Evolutionary conservation across 1,139 yeast species (phyloP), one percentile per base, ranked within the genome.

Genomic region (Yamadazyma spencermartinsiae): DNA sequence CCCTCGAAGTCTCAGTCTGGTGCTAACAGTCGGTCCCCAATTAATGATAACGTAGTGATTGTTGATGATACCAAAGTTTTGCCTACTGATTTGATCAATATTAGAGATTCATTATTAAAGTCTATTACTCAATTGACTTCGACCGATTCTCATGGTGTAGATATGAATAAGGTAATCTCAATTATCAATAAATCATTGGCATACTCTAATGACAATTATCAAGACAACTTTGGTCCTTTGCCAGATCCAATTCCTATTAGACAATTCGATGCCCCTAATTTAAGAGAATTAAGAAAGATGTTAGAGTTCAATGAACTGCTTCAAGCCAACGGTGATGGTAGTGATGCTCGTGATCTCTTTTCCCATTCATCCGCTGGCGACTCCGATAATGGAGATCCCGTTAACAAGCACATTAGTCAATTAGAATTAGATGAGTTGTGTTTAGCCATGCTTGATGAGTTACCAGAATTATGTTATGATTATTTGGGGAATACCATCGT

Each of bases 401-500:
- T 29, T 15, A 33, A 43, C 8, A 45, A 50, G 32, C 37, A 48
- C 7, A 46, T 69, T 55, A 51, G 61, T 18, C 73, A 65, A 46
- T 43, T 72, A 14, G 95, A 88, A 48, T 73, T 89, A 38, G 98
- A 90, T 56, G 92, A 82, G 47, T 67, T 89, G 36, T 89, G 95
- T 11, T 58, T 88, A 36, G 86, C 89, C 4, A 86, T 92, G 92
- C 66, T 87, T 48, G 85, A 81, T 47, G 98, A 92, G 60, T 74
- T 94, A 44, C 96, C 98, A 1, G 96, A 88, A 56, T 72, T 92
- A 41, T 81, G 96, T 30, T 82, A 92, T 44, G 99, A 92, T 60
- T 92, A 92, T 56, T 71, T 94, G 44, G 99, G 99, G 16, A 92
- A 92, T 58, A 92, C 98, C 0, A 86, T 94, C 37, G 95, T 92